Conservation (phyloP, 352 stramenopile species). For the Globisporangium yorkense region DNA sequence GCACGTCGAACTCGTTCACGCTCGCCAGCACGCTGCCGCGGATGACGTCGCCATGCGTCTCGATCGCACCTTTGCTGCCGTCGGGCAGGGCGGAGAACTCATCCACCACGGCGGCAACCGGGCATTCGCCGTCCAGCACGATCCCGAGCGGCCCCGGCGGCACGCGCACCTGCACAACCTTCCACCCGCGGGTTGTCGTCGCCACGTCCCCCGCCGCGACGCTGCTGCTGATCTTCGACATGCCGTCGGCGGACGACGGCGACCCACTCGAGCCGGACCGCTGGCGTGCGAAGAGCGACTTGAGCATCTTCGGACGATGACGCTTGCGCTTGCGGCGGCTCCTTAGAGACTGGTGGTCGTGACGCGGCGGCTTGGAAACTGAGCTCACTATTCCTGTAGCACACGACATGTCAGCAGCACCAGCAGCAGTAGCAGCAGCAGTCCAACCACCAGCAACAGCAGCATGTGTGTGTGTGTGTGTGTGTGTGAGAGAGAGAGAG, state of each 20-base stretch:
- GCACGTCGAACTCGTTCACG: slow-evolving; percentile 59
- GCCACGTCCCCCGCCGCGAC: not conserved
- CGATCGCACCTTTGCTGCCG: slow-evolving; percentile 34
- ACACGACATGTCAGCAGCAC: too few species aligned
- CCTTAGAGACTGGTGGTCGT: not conserved
- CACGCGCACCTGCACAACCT: slow-evolving; percentile 39
- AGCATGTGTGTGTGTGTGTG: too few species aligned
- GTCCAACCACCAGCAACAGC: too few species aligned
- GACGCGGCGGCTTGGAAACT: too few species aligned
- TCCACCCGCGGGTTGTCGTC: slow-evolving; percentile 11
- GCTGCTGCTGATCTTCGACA: not conserved
- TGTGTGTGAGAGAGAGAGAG: too few species aligned
- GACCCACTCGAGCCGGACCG: not conserved
- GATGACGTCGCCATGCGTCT: slow-evolving; percentile 34
- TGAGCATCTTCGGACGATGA: not conserved
- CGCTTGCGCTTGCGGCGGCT: not conserved
- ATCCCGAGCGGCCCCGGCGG: slow-evolving; percentile 50
- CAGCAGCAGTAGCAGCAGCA: too few species aligned
- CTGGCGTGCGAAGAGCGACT: not conserved
- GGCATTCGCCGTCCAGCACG: slow-evolving; percentile 40
- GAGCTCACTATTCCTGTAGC: too few species aligned
- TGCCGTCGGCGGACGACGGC: not conserved
- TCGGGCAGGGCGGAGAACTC: slow-evolving; percentile 34
- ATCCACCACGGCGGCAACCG: slow-evolving; percentile 40
- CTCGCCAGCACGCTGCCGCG: slow-evolving; percentile 43